These are phyloP conservation scores for Tillandsia fasciculata DNA, from an alignment of 176 grass and related monocot genomes.

Conservation along the genomic window DNA sequence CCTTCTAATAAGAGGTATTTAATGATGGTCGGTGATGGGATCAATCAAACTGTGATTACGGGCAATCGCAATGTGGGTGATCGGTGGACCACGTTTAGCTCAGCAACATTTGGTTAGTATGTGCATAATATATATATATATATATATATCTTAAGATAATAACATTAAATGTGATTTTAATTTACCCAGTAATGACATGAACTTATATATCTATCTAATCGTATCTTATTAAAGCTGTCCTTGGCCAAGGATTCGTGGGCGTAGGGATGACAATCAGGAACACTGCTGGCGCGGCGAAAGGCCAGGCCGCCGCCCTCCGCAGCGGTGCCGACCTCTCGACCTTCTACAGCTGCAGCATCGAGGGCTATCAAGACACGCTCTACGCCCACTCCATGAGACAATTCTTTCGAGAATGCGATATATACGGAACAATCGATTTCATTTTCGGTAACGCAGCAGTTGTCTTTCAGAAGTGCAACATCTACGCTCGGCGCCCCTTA, in stretches of 20 bases:
- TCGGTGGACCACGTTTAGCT: conserved; percentile 21
- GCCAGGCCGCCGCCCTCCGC: conserved; percentile 31
- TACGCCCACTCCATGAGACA: conserved; percentile 36
- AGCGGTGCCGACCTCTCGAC: conserved; percentile 22
- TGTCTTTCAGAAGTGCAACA: conserved; percentile 32
- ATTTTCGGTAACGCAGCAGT: conserved; percentile 40
- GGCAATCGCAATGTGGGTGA: conserved; percentile 11
- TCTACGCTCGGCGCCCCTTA: conserved; percentile 12
- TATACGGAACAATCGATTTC: conserved; percentile 37
- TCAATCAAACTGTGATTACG: not conserved
- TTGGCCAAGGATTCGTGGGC: conserved; percentile 32
- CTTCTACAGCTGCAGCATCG: conserved; percentile 28
- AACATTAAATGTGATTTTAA: too few relatives aligned
- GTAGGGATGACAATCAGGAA: conserved; percentile 25
- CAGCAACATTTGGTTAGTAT: conserved; percentile 13
- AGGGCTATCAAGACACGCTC: conserved; percentile 47
- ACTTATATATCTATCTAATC: too few relatives aligned
- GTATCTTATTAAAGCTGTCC: conserved; percentile 18
- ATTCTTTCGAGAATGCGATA: conserved; percentile 34
- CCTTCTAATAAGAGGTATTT: conserved; percentile 16
- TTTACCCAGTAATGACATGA: too few relatives aligned
- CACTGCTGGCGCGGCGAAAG: conserved; percentile 21
- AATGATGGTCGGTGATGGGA: conserved; percentile 26
- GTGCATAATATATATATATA: not conserved
- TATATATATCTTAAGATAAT: not conserved